These are phyloP conservation scores for Penicillium cinerascens DNA, from an alignment of 495 filamentous ascomycete genomes.

Conservation along the genomic window DNA sequence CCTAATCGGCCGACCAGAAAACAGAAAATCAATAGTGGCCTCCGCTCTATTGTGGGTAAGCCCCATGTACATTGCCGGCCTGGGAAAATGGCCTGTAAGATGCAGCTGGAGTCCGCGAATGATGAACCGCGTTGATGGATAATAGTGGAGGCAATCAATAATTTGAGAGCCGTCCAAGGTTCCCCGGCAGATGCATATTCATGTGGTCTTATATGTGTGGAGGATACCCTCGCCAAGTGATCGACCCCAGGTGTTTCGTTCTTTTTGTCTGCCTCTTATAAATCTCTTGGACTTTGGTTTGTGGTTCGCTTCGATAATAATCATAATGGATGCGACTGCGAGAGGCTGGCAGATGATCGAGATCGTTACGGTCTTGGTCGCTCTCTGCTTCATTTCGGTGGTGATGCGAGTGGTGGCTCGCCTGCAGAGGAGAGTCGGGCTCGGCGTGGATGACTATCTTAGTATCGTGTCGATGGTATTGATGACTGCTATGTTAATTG, in stretches of 20 bases:
- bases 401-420: slow-evolving; percentile 38
- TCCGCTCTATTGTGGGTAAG: slow-evolving; percentile 7
- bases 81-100: not conserved
- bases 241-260: slow-evolving; percentile 11
- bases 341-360: slow-evolving; percentile 36
- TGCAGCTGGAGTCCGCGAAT: not conserved
- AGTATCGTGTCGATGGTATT: slow-evolving; percentile 30
- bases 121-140: not conserved
- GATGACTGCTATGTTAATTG: slow-evolving; percentile 34
- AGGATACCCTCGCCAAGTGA: slow-evolving; percentile 16
- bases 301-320: not conserved
- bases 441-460: slow-evolving; percentile 43
- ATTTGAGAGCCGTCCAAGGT: not conserved
- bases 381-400: slow-evolving; percentile 34
- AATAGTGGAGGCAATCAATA: not conserved
- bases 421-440: slow-evolving; percentile 32
- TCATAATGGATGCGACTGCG: slow-evolving; percentile 28
- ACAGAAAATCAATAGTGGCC: slow-evolving; percentile 1
- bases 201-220: slow-evolving; percentile 13
- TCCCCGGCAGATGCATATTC: not conserved
- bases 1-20: slow-evolving; percentile 1
- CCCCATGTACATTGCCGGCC: not conserved
- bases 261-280: slow-evolving; percentile 6
- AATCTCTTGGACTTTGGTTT: not conserved
- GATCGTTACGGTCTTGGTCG: slow-evolving; percentile 36